A percentile compares a stretch with the other conserved stretches of the same genome.
These are phyloP conservation scores for Tulasnella sp. DNA, from an alignment of 768 basidiomycete species.

Conservation along the genomic window DNA sequence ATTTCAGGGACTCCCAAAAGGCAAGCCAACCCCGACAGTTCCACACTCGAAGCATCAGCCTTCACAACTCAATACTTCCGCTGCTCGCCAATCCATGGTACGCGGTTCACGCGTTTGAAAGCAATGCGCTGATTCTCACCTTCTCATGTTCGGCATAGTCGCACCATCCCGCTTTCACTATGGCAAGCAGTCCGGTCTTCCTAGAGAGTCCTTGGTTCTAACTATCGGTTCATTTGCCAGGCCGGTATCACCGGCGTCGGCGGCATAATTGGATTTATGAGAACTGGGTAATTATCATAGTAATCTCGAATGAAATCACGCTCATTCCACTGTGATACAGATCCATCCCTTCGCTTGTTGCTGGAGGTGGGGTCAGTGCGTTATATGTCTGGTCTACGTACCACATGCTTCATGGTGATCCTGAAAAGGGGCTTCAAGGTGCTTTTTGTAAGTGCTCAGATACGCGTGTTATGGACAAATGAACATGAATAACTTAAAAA, in stretches of 20 bases:
- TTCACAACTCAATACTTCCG: background rate
- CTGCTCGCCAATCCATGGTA: background rate
- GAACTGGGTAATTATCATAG: background rate
- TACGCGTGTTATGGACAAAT: background rate
- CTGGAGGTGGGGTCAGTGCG: constrained; percentile 72
- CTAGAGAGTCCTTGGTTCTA: background rate
- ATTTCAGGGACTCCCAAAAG: background rate
- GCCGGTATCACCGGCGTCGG: constrained; percentile 69
- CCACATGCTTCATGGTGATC: constrained; percentile 69
- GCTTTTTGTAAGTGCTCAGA: constrained; percentile 59
- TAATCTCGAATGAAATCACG: constrained; percentile 39
- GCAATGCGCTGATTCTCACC: background rate
- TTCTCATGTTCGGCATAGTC: constrained; percentile 23
- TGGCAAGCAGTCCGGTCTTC: constrained; percentile 18
- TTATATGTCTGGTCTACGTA: constrained; percentile 81
- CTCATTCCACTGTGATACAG: constrained; percentile 44
- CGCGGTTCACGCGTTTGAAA: background rate
- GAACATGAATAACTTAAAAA: background rate
- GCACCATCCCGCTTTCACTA: constrained; percentile 36
- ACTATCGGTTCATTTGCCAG: constrained; percentile 2
- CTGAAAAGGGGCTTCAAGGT: constrained; percentile 68
- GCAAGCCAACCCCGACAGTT: background rate
- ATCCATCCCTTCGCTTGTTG: constrained; percentile 80
- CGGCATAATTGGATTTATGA: constrained; percentile 58
- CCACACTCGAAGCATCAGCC: too few species aligned